A percentile compares a stretch with the other conserved stretches of the same genome.
These are phyloP conservation scores for Bacterosira constricta DNA, from an alignment of 108 stramenopile genomes.

Conservation along the genomic window DNA sequence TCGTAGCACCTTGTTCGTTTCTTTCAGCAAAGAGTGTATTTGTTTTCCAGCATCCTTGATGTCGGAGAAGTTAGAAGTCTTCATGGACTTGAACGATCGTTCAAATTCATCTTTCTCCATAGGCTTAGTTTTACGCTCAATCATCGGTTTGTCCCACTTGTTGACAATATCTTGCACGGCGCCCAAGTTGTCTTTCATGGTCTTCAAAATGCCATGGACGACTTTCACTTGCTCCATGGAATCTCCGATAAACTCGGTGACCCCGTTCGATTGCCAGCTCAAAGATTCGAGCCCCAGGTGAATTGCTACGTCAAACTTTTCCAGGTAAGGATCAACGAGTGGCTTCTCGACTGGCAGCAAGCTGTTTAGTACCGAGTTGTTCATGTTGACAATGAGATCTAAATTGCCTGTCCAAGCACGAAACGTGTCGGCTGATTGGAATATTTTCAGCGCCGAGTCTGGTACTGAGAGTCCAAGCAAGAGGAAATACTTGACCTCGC, in stretches of 20 bases:
- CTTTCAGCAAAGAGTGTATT: constrained; percentile 75
- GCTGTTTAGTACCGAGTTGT: constrained; percentile 75
- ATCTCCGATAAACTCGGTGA: constrained; percentile 72
- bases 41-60: constrained; percentile 81
- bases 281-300: constrained; percentile 67
- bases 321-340: constrained; percentile 73
- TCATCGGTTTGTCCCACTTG: constrained; percentile 68
- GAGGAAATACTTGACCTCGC: constrained; percentile 91
- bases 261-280: constrained; percentile 80
- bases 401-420: constrained; percentile 87
- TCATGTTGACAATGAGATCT: constrained; percentile 87
- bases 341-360: constrained; percentile 91
- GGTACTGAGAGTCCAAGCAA: constrained; percentile 80
- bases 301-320: constrained; percentile 73
- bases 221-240: constrained; percentile 70
- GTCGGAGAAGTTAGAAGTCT: constrained; percentile 57
- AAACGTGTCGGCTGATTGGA: constrained; percentile 79
- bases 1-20: constrained; percentile 76
- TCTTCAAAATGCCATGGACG: constrained; percentile 71
- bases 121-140: constrained; percentile 86
- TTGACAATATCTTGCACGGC: constrained; percentile 55
- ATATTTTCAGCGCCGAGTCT: constrained; percentile 78
- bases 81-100: constrained; percentile 57
- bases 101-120: constrained; percentile 84
- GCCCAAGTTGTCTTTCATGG: constrained; percentile 82